Evolutionary conservation across 495 filamentous ascomycete species (phyloP).

Genomic region (Chaetomidium leptoderma): DNA sequence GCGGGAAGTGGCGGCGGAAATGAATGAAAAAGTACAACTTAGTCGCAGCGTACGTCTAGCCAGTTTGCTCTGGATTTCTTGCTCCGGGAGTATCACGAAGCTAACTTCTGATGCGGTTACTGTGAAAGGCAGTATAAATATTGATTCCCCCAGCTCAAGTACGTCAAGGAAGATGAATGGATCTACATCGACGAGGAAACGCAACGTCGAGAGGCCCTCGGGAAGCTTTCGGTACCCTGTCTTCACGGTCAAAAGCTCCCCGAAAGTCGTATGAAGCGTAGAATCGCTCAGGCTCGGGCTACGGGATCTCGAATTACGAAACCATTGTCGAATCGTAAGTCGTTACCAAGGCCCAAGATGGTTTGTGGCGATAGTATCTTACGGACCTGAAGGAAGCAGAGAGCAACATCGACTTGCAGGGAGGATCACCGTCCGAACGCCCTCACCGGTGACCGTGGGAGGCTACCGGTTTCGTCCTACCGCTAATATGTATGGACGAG

Average conservation of each 20-base stretch:
- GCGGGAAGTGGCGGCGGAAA: no score
- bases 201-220: not conserved
- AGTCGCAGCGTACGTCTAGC: no score
- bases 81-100: no score
- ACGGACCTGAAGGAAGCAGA: not conserved
- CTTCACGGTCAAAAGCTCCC: not conserved
- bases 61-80: no score
- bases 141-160: not conserved
- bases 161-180: not conserved
- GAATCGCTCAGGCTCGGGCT: no score
- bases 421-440: not conserved
- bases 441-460: not conserved
- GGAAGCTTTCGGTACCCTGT: not conserved
- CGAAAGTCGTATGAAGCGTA: not conserved
- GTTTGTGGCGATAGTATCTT: no score
- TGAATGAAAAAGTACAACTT: no score
- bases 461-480: not conserved
- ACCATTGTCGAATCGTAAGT: not conserved
- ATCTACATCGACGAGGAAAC: not conserved
- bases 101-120: not conserved
- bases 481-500: no score
- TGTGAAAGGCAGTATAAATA: not conserved
- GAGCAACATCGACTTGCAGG: not conserved
- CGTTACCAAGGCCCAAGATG: no score
- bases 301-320: not conserved